Percentiles rank a stretch among this genome's conserved stretches.
Conservation (phyloP, 495 filamentous ascomycete species). For the Barbatosphaeria neglecta region DNA sequence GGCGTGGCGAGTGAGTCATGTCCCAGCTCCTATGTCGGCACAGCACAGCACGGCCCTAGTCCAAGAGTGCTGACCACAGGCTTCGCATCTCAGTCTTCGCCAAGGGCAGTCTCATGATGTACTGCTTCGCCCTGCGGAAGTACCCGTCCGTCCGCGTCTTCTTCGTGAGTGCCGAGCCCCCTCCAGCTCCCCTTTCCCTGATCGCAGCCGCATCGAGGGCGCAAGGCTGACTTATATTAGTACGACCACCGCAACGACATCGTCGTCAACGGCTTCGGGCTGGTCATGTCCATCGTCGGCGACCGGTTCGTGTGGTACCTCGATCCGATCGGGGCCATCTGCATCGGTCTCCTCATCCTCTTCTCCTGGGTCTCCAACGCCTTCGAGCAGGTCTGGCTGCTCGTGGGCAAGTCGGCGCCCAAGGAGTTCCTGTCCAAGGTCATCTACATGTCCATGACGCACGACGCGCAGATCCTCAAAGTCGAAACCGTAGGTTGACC, state of each 20-base stretch:
- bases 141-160: constrained; percentile 45
- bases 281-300: constrained; percentile 43
- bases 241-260: constrained; percentile 47
- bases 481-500: constrained; percentile 35
- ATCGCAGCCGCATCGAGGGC: too few relatives aligned
- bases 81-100: constrained; percentile 30
- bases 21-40: too few relatives aligned
- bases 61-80: too few relatives aligned
- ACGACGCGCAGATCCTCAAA: constrained; percentile 38
- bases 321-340: constrained; percentile 43
- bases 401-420: constrained; percentile 43
- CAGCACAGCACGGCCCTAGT: too few relatives aligned
- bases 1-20: constrained; percentile 37
- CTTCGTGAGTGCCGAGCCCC: constrained; percentile 19
- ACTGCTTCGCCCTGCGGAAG: constrained; percentile 37
- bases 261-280: constrained; percentile 40
- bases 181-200: too few relatives aligned
- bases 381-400: constrained; percentile 45
- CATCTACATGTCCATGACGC: constrained; percentile 45
- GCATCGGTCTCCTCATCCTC: constrained; percentile 42
- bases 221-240: constrained; percentile 4
- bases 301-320: constrained; percentile 43
- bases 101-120: constrained; percentile 37
- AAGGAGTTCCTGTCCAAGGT: constrained; percentile 44
- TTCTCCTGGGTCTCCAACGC: constrained; percentile 44